These are phyloP conservation scores for Cicer yamashitae DNA, from an alignment of 306 rosid genomes.

Conservation along the genomic window DNA sequence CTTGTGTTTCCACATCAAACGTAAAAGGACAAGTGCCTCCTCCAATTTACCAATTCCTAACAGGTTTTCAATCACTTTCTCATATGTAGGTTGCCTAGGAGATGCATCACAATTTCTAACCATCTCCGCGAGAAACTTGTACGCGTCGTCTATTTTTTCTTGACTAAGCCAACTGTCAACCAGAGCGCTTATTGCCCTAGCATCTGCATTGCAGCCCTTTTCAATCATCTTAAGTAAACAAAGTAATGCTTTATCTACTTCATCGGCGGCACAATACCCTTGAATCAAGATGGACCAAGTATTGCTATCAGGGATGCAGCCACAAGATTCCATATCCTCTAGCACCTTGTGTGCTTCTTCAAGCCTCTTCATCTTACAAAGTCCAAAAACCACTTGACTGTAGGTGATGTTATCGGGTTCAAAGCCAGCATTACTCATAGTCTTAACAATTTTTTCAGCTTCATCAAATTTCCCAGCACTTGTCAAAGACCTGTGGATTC, in stretches of 20 bases:
- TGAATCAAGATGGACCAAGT: slow-evolving; percentile 95
- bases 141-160: slow-evolving; percentile 66
- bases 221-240: slow-evolving; percentile 75
- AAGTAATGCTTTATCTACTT: slow-evolving; percentile 65
- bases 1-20: slow-evolving; percentile 70
- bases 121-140: slow-evolving; percentile 66
- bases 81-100: slow-evolving; percentile 81
- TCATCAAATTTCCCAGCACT: slow-evolving; percentile 72
- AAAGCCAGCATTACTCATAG: slow-evolving; percentile 77
- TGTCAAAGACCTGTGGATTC: slow-evolving; percentile 83
- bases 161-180: slow-evolving; percentile 62
- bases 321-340: slow-evolving; percentile 81
- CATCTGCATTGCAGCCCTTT: slow-evolving; percentile 65
- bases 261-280: slow-evolving; percentile 79
- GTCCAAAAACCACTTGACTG: slow-evolving; percentile 84
- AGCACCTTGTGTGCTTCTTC: slow-evolving; percentile 76
- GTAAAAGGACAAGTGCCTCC: slow-evolving; percentile 75
- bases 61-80: slow-evolving; percentile 64
- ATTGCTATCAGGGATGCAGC: slow-evolving; percentile 81
- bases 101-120: slow-evolving; percentile 51
- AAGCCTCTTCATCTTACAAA: slow-evolving; percentile 71
- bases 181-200: slow-evolving; percentile 71
- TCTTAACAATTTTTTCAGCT: slow-evolving; percentile 63
- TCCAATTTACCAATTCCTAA: slow-evolving; percentile 64
- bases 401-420: slow-evolving; percentile 81